Base-by-base conservation (phyloP, 768 basidiomycete species). In the Thelephora aurantiotincta region DNA sequence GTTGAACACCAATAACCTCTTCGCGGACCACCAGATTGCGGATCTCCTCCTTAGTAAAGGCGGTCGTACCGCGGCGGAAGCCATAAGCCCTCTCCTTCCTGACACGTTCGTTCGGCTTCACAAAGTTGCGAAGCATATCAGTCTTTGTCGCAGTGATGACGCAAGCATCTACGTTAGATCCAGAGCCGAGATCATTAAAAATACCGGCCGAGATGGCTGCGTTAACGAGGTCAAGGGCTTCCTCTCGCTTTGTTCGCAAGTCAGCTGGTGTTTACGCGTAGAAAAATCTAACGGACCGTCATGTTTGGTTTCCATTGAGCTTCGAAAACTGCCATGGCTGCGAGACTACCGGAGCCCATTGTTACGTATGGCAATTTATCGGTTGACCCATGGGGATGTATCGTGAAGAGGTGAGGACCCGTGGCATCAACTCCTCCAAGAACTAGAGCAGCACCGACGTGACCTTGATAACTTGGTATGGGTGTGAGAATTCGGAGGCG, bases 291-390 rank as follows among this genome's bases (percentile, higher is more conserved):
- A 65, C 77, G 43, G 42, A 91, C 90, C 62, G 78, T 72, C 78
- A 99, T 77, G 61, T 85, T 69, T 26, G 86, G 70, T 58, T 68
- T 73, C 92, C 91, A 99, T 16, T 70, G 62, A 46, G 74, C 80
- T 63, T 99, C 96, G 54, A 99, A 98, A 11, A 98, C 84, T 9
- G 93, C 93, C 96, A 99, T 99, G 14, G 96, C 96, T 2, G 96
- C 96, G 46, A 97, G 69, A 58, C 80, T 85, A 51, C 96, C 96
- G 2, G 88, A 92, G 33, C 96, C 96, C 94, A 98, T 97, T 1
- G 96, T 97, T 34, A 99, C 94, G 58, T 93, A 99, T 0, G 96
- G 96, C 18, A 99, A 72, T 65, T 98, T 98, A 69, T 98, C 96
- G 0, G 94, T 98, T 12, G 92, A 96, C 3, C 96, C 96, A 65